Base-by-base conservation (phyloP, 2,329 filamentous ascomycete species). In the Talaromyces sp. region DNA sequence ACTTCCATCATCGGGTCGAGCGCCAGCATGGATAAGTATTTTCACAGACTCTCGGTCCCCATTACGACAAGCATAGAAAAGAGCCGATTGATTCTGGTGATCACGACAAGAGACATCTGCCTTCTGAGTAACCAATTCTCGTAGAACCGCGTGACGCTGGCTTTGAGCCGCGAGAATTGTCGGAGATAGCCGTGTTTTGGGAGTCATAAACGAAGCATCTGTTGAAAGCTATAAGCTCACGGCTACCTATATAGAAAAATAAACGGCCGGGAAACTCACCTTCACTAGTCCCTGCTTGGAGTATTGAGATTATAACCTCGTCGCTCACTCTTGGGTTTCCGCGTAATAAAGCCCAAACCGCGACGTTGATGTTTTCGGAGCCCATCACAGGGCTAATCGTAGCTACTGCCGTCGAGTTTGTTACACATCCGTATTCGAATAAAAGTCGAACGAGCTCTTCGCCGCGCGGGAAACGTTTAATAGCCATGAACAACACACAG, bases 1-100 rank as follows among this genome's bases (percentile, higher is more conserved):
- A 1, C 85, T 88, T 0, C 86, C 86, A 61, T 90, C 87, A 60
- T 89, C 85, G 48, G 77, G 79, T 1, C 82, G 79, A 0, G 84
- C 82, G 21, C 83, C 82, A 0, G 83, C 81, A 0, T 79, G 79
- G 5, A 87, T 75, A 0, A 88, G 70, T 56, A 78, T 79, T 1
- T 77, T 74, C 19, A 80, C 80, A 0, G 81, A 79, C 12, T 83
- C 63, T 0, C 85, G 80, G 14, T 83, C 83, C 0, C 81, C 80
- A 2, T 84, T 76, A 43, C 73, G 76, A 1, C 85, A 85, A 1
- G 84, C 85, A 76, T 86, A 81, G 1, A 83, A 82, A 43, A 88
- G 76, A 1, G 85, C 84, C 2, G 84, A 86, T 59, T 81, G 83
- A 10, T 32, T 56, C 38, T 56, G 54, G 12, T 77, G 79, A 67